A percentile compares a stretch with the other conserved stretches of the same genome.
Conservation (phyloP, 2,329 filamentous ascomycete species). For the Nigrospora oryzae region DNA sequence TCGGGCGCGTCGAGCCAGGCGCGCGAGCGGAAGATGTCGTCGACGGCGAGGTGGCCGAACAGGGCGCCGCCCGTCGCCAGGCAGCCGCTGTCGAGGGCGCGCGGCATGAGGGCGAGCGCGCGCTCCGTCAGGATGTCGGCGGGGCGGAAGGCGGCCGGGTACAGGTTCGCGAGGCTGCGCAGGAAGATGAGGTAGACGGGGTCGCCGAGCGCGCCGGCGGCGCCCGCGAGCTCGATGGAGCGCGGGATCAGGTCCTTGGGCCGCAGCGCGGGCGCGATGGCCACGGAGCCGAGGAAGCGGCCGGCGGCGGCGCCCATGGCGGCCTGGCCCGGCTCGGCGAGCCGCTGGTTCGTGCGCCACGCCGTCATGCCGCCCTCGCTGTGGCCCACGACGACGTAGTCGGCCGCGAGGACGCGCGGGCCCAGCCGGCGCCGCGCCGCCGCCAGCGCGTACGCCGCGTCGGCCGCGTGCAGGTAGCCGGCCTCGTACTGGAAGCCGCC, state of each 20-base stretch:
- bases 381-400: slow-evolving; percentile 2
- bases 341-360: slow-evolving; percentile 1
- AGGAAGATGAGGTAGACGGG: not conserved
- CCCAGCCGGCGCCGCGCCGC: slow-evolving; percentile 1
- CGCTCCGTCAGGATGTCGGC: not conserved
- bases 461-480: slow-evolving; percentile 4
- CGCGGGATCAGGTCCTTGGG: not conserved
- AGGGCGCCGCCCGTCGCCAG: not conserved
- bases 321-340: not conserved
- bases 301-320: not conserved
- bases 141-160: not conserved
- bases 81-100: not conserved
- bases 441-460: not conserved
- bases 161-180: not conserved
- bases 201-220: not conserved
- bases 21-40: not conserved
- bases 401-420: not conserved
- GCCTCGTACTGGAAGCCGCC: slow-evolving; percentile 8
- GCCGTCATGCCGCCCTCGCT: slow-evolving; percentile 2
- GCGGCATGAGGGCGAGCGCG: not conserved
- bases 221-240: not conserved
- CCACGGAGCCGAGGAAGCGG: not conserved
- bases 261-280: not conserved
- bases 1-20: too few species aligned
- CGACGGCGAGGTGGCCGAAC: not conserved